A percentile compares a stretch with the other conserved stretches of the same genome.
Evolutionary conservation across 2,329 filamentous ascomycete species (phyloP).

Genomic region (Botrytis elliptica): DNA sequence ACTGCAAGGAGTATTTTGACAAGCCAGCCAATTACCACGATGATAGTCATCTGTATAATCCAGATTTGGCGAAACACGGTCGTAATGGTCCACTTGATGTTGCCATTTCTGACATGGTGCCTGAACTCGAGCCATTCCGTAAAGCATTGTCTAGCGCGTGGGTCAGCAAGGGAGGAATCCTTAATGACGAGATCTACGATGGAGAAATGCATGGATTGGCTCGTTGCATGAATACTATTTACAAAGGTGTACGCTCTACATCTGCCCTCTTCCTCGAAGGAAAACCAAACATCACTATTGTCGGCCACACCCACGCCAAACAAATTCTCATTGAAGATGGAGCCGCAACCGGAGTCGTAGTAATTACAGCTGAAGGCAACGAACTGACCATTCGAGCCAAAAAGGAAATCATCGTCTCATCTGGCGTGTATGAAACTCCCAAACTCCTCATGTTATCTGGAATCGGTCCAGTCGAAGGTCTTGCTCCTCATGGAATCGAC

Average conservation of each 20-base stretch:
- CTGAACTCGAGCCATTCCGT: slow-evolving; percentile 51
- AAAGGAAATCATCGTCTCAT: slow-evolving; percentile 37
- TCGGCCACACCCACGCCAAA: slow-evolving; percentile 51
- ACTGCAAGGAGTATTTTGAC: too few relatives aligned
- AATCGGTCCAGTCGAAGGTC: slow-evolving; percentile 32
- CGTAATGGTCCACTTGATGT: too few relatives aligned
- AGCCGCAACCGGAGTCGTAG: slow-evolving; percentile 48
- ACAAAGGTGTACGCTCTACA: slow-evolving; percentile 54
- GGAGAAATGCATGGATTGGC: slow-evolving; percentile 55
- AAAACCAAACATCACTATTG: slow-evolving; percentile 55
- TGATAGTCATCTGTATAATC: too few relatives aligned
- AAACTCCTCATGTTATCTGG: slow-evolving; percentile 41
- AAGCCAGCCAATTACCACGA: too few relatives aligned
- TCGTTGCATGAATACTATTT: slow-evolving; percentile 55
- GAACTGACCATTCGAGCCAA: slow-evolving; percentile 42
- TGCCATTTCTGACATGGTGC: too few relatives aligned
- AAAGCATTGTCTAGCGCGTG: slow-evolving; percentile 52
- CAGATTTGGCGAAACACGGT: too few relatives aligned
- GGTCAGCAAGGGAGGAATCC: slow-evolving; percentile 43
- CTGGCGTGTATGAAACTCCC: slow-evolving; percentile 34
- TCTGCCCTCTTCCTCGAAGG: slow-evolving; percentile 51
- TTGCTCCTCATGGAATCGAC: slow-evolving; percentile 24
- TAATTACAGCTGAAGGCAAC: slow-evolving; percentile 42
- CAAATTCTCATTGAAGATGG: slow-evolving; percentile 52
- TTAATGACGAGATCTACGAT: slow-evolving; percentile 56